phyloP scores from a whole-genome alignment of 2,329 filamentous ascomycete genomes.

The Aspergillus oerlinghausenensis region DNA sequence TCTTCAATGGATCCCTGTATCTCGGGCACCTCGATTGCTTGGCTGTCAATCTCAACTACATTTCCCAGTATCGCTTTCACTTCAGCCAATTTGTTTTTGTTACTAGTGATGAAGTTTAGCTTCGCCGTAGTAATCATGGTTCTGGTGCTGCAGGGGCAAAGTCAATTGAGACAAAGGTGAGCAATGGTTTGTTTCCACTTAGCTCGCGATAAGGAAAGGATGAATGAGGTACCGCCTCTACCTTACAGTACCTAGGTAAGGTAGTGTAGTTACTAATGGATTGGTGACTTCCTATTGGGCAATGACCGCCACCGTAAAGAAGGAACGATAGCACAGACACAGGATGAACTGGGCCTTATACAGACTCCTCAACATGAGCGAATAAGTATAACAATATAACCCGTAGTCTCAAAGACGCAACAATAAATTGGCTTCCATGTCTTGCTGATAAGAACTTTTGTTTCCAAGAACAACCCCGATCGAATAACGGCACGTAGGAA shows the following conservation, averaged over 20 bases:
- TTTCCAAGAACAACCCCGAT: background rate
- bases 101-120: slow-evolving; percentile 94
- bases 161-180: slow-evolving; percentile 1
- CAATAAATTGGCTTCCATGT: background rate
- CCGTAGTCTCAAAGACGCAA: background rate
- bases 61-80: slow-evolving; percentile 79
- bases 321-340: background rate
- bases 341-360: background rate
- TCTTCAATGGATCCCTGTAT: slow-evolving; percentile 91
- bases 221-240: background rate
- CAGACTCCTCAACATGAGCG: background rate
- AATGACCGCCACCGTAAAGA: background rate
- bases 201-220: background rate
- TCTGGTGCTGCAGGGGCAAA: background rate
- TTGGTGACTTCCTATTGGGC: background rate
- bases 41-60: slow-evolving; percentile 66
- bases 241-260: too few relatives aligned
- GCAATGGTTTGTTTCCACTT: background rate
- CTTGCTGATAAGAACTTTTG: background rate
- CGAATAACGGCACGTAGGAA: background rate
- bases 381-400: too few relatives aligned
- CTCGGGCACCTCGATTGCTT: slow-evolving; percentile 76
- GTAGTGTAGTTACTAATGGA: background rate
- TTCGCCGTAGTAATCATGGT: slow-evolving; percentile 46
- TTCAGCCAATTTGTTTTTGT: slow-evolving; percentile 88